Percentiles rank a stretch among this genome's conserved stretches.
phyloP scores from a whole-genome alignment of 2,329 filamentous ascomycete species.

The Monosporascus sp. region DNA sequence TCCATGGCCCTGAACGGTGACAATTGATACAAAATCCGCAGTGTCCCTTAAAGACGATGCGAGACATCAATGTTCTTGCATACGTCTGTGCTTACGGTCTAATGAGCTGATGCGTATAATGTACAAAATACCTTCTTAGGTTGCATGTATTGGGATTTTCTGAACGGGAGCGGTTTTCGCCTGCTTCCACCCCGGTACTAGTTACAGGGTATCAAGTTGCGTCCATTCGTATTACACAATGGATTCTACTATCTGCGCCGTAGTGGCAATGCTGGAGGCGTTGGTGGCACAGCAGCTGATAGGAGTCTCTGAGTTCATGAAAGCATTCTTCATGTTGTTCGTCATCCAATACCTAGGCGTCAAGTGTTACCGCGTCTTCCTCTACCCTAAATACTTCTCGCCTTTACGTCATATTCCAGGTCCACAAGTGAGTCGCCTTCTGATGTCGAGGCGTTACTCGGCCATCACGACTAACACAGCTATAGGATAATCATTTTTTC shows the following conservation, averaged over 20 bases:
- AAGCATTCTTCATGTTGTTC: not conserved
- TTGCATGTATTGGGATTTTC: too few species aligned
- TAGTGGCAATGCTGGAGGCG: not conserved
- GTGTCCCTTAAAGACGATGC: too few species aligned
- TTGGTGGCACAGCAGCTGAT: not conserved
- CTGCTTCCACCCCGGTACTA: not conserved
- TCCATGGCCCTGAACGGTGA: too few species aligned
- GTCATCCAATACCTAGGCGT: conserved; percentile 5
- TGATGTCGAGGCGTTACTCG: too few species aligned
- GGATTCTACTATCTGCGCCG: not conserved
- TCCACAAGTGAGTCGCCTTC: conserved; percentile 3
- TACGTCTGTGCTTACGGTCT: too few species aligned
- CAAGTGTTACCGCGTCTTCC: conserved; percentile 7
- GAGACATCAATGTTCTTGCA: too few species aligned
- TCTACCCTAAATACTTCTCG: conserved; percentile 8
- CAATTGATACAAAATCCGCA: too few species aligned
- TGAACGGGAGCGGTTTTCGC: too few species aligned
- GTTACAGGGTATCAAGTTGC: not conserved
- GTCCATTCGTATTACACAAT: not conserved
- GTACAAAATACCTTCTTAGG: too few species aligned
- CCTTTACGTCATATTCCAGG: conserved; percentile 1
- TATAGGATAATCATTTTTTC: conserved; percentile 7
- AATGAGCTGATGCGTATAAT: too few species aligned
- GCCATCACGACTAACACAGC: too few species aligned
- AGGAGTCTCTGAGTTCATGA: not conserved